These are phyloP conservation scores for Cryptococcus deneoformans DNA, from an alignment of 1,284 basidiomycete genomes.

Conservation along the genomic window DNA sequence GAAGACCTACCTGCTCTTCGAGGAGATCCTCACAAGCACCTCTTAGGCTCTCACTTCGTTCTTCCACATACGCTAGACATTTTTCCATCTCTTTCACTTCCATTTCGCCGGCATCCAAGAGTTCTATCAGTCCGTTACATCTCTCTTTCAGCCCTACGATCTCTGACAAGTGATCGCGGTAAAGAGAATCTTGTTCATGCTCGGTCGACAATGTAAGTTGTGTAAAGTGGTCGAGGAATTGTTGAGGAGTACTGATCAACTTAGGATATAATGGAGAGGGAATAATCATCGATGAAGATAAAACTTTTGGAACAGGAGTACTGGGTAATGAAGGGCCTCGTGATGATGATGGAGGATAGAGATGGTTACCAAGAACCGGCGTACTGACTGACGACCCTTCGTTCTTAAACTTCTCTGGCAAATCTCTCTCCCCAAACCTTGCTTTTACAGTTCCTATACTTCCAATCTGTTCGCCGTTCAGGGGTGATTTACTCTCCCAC, in stretches of 20 bases:
- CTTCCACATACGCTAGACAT: conserved; percentile 79
- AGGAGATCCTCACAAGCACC: conserved; percentile 84
- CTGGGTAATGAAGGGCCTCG: background rate
- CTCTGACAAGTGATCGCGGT: conserved; percentile 72
- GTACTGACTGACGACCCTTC: conserved; percentile 21
- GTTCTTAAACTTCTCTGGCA: conserved; percentile 66
- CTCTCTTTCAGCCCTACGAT: conserved; percentile 69
- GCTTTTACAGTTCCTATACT: conserved; percentile 65
- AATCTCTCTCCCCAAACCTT: conserved; percentile 59
- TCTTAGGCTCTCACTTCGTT: conserved; percentile 79
- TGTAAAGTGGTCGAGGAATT: conserved; percentile 93
- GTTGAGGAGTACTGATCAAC: conserved; percentile 79
- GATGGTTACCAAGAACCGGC: conserved; percentile 53
- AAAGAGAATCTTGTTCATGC: conserved; percentile 86
- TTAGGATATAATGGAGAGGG: conserved; percentile 29
- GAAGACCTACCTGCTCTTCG: conserved; percentile 66
- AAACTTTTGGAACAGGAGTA: conserved; percentile 2
- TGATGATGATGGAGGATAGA: conserved; percentile 8
- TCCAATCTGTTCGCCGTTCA: conserved; percentile 65
- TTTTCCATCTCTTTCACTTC: conserved; percentile 78
- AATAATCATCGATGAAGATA: conserved; percentile 26
- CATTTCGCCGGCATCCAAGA: conserved; percentile 66
- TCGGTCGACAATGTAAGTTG: conserved; percentile 81
- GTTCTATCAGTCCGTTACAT: conserved; percentile 66
- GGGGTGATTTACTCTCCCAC: conserved; percentile 78